Evolutionary conservation across 2,329 filamentous ascomycete genomes (phyloP).

Genomic region (Paramyrothecium roridum): DNA sequence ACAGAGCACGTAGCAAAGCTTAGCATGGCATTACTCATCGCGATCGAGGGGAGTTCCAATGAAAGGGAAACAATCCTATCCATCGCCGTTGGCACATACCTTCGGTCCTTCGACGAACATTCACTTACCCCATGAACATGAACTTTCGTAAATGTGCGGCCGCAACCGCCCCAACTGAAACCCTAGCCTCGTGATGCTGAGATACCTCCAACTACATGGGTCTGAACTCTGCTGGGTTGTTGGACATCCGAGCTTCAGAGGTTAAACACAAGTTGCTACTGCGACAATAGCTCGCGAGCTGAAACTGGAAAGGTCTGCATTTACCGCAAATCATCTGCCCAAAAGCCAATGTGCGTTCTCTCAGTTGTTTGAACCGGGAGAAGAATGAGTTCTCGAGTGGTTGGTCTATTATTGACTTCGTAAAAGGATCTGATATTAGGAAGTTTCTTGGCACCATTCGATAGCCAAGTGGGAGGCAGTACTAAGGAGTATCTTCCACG

Average conservation of each 20-base stretch:
- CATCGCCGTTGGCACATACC: background rate
- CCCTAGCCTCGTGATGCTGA: too few relatives aligned
- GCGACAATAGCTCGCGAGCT: background rate
- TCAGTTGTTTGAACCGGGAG: too few relatives aligned
- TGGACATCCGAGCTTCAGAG: too few relatives aligned
- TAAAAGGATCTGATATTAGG: background rate
- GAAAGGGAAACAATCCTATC: constrained; percentile 1
- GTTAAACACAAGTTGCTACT: too few relatives aligned
- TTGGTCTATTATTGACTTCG: background rate
- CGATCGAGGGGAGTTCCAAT: background rate
- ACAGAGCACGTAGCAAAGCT: background rate
- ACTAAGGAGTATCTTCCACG: constrained; percentile 1
- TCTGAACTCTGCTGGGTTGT: too few relatives aligned
- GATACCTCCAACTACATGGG: too few relatives aligned
- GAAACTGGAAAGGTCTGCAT: background rate
- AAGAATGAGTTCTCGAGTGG: background rate
- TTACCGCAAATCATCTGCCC: background rate
- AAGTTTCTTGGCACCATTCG: background rate
- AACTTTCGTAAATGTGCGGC: background rate
- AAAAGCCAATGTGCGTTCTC: background rate
- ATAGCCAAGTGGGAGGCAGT: background rate
- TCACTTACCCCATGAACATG: background rate
- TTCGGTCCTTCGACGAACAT: background rate
- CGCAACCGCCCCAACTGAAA: background rate
- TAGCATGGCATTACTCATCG: background rate